Base-by-base conservation (phyloP, 1,284 basidiomycete genomes). In the Ustilago curta region DNA sequence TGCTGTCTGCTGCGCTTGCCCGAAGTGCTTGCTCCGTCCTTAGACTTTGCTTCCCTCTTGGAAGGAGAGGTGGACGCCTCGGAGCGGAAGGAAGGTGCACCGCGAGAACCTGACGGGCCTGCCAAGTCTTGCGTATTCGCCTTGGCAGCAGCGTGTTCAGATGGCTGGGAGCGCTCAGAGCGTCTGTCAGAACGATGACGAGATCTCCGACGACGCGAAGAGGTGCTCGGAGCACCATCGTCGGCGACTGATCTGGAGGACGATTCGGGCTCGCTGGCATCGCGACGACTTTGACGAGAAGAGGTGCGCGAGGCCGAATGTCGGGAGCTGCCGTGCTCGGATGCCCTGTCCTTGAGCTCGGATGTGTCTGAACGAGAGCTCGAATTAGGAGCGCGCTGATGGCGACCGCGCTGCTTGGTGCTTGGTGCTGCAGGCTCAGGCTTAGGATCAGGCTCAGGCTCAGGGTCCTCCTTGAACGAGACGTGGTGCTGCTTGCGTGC, bases 401-500 rank as follows among this genome's bases (percentile, higher is more conserved):
- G 50, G 35, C 70, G 64, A 18, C 66, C 66, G 3, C 66, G 59
- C 7, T 55, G 66, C 45, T 53, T 64, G 23, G 49, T 29, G 18
- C 14, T 60, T n/a, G 52, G 62, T 19, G 57, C 25, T 9, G 61
- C 23, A 14, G 57, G 43, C 4, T 27, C 35, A 37, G 35, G 35
- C 35, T 37, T 14, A 5, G 35, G 35, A 3, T 65, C 65, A 2
- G 57, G 35, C 35, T 37, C 35, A 5, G 35, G 35, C 12, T 65
- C 65, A 2, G 57, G 31, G n/a, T 69, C 53, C 7, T 74, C 71
- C 25, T 74, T 62, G 48, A 74, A 74, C 4, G 71, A 74, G 48
- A 74, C 71, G 54, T 69, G 71, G 35, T 74, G 66, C 45, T 69
- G 71, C 32, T 70, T 70, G 45, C 62, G 67, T 18, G 61, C 21